phyloP scores from a whole-genome alignment of 2,329 filamentous ascomycete genomes.

The Pestalotiopsis sp. region DNA sequence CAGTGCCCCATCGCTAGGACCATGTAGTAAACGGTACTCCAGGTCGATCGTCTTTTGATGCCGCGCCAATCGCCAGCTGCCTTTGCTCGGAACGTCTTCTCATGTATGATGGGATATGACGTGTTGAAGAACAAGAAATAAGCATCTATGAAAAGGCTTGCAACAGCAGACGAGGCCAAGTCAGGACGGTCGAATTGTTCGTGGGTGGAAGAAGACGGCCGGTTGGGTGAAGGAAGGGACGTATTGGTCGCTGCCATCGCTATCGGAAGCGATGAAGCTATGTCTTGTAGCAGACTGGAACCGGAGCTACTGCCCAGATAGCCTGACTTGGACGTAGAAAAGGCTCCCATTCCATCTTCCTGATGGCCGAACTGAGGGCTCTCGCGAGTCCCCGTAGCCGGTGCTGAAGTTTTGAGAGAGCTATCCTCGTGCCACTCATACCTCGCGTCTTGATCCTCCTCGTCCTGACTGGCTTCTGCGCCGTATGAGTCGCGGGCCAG shows the following conservation, averaged over 20 bases:
- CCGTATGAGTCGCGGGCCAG: not conserved
- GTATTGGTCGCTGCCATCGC: not conserved
- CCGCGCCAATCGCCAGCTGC: conserved; percentile 18
- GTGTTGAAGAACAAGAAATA: conserved; percentile 48
- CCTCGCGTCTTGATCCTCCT: conserved; percentile 7
- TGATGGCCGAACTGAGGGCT: conserved; percentile 10
- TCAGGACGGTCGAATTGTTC: conserved; percentile 5
- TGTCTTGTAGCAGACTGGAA: conserved; percentile 27
- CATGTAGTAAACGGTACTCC: conserved; percentile 31
- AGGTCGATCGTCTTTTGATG: conserved; percentile 13
- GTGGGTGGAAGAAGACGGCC: not conserved
- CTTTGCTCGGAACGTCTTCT: conserved; percentile 44
- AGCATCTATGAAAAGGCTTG: conserved; percentile 35
- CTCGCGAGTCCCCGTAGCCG: conserved; percentile 11
- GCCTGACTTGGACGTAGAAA: conserved; percentile 24
- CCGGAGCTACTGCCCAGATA: conserved; percentile 31
- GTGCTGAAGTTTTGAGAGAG: not conserved
- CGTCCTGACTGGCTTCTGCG: conserved; percentile 12
- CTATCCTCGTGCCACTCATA: conserved; percentile 25
- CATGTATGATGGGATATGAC: conserved; percentile 49
- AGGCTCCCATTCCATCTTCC: conserved; percentile 29
- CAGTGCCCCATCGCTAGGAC: conserved; percentile 41
- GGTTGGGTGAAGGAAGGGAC: not conserved
- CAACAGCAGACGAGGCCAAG: conserved; percentile 15
- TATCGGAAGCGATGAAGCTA: conserved; percentile 13